Evolutionary conservation across 192 early-diverging fungal species (phyloP).

Genomic region (Chytriomyces hyalinus): DNA sequence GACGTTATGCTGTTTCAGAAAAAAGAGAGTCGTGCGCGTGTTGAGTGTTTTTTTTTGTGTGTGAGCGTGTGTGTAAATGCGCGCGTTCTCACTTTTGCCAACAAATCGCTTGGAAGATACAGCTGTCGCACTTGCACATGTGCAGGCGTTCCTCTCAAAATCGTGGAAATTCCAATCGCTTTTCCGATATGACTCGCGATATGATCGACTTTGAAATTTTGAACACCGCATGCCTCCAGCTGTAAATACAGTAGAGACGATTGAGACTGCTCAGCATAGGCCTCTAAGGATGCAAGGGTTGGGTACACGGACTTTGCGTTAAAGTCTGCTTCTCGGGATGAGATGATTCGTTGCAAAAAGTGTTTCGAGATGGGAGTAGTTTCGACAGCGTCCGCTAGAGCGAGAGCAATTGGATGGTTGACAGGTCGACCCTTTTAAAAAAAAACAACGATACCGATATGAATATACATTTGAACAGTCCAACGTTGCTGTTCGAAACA

Average conservation of each 20-base stretch:
- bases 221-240: constrained; percentile 82
- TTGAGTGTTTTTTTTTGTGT: too few species aligned
- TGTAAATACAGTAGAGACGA: constrained; percentile 89
- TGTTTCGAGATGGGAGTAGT: constrained; percentile 69
- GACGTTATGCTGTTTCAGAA: constrained; percentile 65
- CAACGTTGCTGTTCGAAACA: constrained; percentile 29
- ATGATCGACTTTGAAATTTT: constrained; percentile 84
- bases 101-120: constrained; percentile 76
- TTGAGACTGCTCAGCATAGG: constrained; percentile 86
- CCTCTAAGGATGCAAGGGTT: constrained; percentile 78
- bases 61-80: not conserved
- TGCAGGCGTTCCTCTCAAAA: constrained; percentile 76
- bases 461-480: constrained; percentile 43
- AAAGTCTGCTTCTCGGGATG: constrained; percentile 50
- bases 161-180: constrained; percentile 79
- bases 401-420: constrained; percentile 73
- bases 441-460: not conserved
- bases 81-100: constrained; percentile 68
- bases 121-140: constrained; percentile 70
- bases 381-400: constrained; percentile 67
- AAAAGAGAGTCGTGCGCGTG: too few species aligned
- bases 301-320: constrained; percentile 71
- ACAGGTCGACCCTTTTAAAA: constrained; percentile 2
- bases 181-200: constrained; percentile 89
- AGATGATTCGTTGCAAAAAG: constrained; percentile 23